Conservation (phyloP, 352 stramenopile genomes). For the Aphanomyces cochlioides region DNA sequence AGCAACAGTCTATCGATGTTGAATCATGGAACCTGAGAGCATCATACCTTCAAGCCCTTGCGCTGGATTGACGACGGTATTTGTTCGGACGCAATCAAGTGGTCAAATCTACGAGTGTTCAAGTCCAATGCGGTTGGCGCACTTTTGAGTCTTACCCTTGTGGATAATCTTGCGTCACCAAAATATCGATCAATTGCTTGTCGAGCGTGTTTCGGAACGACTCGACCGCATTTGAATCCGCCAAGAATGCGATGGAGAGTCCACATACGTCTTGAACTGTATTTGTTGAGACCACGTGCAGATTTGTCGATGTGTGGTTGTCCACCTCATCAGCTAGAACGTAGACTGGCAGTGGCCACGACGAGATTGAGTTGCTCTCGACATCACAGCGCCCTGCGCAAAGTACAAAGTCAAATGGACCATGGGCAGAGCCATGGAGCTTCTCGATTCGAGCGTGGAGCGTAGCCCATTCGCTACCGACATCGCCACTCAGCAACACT, state of each 20-base stretch:
- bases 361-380: conserved; percentile 24
- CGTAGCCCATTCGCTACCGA: conserved; percentile 55
- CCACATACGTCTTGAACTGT: conserved; percentile 42
- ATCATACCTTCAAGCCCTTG: conserved; percentile 19
- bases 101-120: conserved; percentile 43
- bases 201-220: conserved; percentile 27
- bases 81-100: conserved; percentile 57
- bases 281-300: conserved; percentile 21
- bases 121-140: background rate
- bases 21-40: background rate
- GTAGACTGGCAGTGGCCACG: conserved; percentile 57
- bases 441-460: conserved; percentile 69
- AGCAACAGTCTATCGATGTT: conserved; percentile 1
- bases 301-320: conserved; percentile 38
- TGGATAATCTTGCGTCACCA: conserved; percentile 17
- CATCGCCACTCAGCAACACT: conserved; percentile 66
- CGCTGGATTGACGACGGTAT: conserved; percentile 47
- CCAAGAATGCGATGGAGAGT: conserved; percentile 54
- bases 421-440: conserved; percentile 43
- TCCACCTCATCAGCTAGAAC: conserved; percentile 50
- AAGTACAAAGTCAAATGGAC: conserved; percentile 56
- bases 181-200: conserved; percentile 11
- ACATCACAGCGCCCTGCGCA: conserved; percentile 40
- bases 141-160: background rate
- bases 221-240: conserved; percentile 44